Percentiles rank a stretch among this genome's conserved stretches.
phyloP scores from a whole-genome alignment of 2,329 filamentous ascomycete species.

The Davidsoniella eucalypti region DNA sequence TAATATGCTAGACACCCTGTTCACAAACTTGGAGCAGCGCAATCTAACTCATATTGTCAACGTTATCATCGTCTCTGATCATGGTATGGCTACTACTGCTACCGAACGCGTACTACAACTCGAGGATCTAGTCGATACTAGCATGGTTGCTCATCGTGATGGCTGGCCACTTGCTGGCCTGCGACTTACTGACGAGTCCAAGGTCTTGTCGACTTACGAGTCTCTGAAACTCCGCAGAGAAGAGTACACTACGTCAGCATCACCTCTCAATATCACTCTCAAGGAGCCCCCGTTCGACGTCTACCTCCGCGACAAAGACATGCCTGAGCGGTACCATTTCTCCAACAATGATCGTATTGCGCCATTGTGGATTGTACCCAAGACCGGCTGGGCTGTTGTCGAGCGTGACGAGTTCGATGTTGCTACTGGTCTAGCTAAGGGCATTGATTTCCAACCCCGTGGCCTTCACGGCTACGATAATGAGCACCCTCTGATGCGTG shows the following conservation, averaged over 20 bases:
- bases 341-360: conserved; percentile 76
- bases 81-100: conserved; percentile 94
- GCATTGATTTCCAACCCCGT: conserved; percentile 54
- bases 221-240: conserved; percentile 6
- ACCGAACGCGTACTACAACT: conserved; percentile 66
- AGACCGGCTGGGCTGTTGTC: conserved; percentile 84
- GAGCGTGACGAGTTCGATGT: conserved; percentile 65
- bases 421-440: conserved; percentile 18
- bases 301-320: conserved; percentile 70
- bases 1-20: conserved; percentile 60
- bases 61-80: conserved; percentile 88
- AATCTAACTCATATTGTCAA: conserved; percentile 87
- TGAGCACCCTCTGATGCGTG: conserved; percentile 85
- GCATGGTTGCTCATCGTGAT: conserved; percentile 66
- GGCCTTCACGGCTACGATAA: conserved; percentile 93
- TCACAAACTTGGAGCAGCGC: conserved; percentile 58
- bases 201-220: conserved; percentile 54
- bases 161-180: conserved; percentile 91
- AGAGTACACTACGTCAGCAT: conserved; percentile 24
- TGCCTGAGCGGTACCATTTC: conserved; percentile 91
- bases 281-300: conserved; percentile 59
- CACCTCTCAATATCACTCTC: too few relatives aligned
- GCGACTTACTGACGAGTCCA: conserved; percentile 50
- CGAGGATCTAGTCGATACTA: conserved; percentile 70
- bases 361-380: conserved; percentile 84